Evolutionary conservation across 2,329 filamentous ascomycete species (phyloP).

Genomic region (Penicillium sp.): DNA sequence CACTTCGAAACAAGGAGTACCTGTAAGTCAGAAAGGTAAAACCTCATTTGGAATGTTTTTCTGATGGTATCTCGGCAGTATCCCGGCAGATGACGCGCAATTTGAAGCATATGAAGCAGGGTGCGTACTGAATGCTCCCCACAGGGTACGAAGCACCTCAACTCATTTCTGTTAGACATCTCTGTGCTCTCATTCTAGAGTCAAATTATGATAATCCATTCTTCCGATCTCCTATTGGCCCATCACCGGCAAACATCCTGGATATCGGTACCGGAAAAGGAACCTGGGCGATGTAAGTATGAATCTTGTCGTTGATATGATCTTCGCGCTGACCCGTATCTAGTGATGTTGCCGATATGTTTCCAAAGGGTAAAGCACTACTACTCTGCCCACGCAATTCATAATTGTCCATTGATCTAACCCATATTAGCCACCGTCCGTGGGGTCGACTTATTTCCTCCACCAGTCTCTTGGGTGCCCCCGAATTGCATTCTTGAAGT

Average conservation of each 20-base stretch:
- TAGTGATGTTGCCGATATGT: slow-evolving; percentile 32
- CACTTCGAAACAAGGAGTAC: slow-evolving; percentile 29
- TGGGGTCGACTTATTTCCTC: slow-evolving; percentile 36
- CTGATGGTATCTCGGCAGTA: slow-evolving; percentile 6
- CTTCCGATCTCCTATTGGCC: slow-evolving; percentile 15
- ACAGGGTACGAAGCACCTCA: background rate
- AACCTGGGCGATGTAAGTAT: slow-evolving; percentile 20
- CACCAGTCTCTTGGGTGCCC: slow-evolving; percentile 34
- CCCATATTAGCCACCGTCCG: slow-evolving; percentile 22
- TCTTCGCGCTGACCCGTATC: background rate
- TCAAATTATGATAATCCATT: slow-evolving; percentile 19
- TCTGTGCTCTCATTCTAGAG: slow-evolving; percentile 18
- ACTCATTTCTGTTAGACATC: slow-evolving; percentile 13
- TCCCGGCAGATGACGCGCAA: slow-evolving; percentile 21
- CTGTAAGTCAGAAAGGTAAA: slow-evolving; percentile 16
- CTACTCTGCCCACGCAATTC: background rate
- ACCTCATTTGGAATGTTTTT: background rate
- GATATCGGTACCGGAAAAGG: slow-evolving; percentile 24
- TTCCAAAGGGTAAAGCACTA: slow-evolving; percentile 22
- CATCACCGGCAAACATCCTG: slow-evolving; percentile 11
- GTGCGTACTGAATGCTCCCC: background rate
- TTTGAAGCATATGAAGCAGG: slow-evolving; percentile 24
- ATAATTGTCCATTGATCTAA: background rate
- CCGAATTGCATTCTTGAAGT: slow-evolving; percentile 39
- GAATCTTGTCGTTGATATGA: background rate